phyloP scores from a whole-genome alignment of 371 early-diverging fungal genomes.

The Nematocida sp. region DNA sequence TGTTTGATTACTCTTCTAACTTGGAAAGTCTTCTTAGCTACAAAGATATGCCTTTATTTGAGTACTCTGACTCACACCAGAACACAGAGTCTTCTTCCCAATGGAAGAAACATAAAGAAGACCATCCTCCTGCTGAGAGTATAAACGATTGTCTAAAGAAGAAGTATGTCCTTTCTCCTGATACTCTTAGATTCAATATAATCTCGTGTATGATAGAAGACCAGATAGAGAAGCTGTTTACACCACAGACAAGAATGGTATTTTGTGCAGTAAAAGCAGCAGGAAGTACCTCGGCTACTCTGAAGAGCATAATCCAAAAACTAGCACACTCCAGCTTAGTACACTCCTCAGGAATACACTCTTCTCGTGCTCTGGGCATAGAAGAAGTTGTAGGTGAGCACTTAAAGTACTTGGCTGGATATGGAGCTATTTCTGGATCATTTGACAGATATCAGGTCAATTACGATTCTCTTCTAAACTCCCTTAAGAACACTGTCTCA shows the following conservation, averaged over 20 bases:
- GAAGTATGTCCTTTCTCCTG: not conserved
- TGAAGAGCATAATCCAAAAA: not conserved
- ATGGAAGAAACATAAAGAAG: too few species aligned
- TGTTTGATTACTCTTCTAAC: too few species aligned
- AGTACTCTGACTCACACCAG: too few species aligned
- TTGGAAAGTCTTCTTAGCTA: too few species aligned
- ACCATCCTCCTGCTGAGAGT: too few species aligned
- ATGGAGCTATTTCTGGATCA: conserved; percentile 16
- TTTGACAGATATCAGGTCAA: conserved; percentile 44
- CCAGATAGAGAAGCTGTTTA: conserved; percentile 6
- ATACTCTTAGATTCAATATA: not conserved
- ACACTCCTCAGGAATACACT: not conserved
- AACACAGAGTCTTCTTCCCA: too few species aligned
- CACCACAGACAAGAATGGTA: not conserved
- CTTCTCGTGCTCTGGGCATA: not conserved
- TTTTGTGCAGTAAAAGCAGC: not conserved
- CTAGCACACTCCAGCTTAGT: not conserved
- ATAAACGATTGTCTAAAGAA: not conserved
- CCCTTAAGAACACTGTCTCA: not conserved
- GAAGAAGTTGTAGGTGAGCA: not conserved
- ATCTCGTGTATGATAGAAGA: not conserved
- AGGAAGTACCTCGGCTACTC: not conserved
- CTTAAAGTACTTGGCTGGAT: conserved; percentile 25
- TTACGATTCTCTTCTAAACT: not conserved
- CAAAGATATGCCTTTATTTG: too few species aligned